phyloP scores from a whole-genome alignment of 2,329 filamentous ascomycete genomes.

The Diaporthe velutina region DNA sequence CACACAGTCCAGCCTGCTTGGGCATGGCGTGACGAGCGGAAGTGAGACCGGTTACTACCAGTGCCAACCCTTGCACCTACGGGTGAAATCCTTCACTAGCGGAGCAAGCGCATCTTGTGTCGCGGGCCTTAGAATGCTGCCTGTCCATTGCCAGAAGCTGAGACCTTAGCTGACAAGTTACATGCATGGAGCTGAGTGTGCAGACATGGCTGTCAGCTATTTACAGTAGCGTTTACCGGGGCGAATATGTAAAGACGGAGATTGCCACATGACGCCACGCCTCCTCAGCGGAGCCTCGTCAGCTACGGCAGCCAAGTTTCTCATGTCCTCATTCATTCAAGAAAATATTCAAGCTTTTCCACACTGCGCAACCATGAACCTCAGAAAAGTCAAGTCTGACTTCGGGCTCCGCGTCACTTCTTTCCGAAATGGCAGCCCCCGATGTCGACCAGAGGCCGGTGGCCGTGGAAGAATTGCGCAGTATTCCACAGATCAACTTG shows the following conservation, averaged over 20 bases:
- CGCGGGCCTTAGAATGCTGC: not conserved
- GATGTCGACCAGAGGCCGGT: not conserved
- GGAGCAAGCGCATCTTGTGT: not conserved
- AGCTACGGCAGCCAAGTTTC: not conserved
- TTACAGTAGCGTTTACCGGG: not conserved
- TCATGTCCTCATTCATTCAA: not conserved
- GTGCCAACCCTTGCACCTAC: not conserved
- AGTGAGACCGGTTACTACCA: not conserved
- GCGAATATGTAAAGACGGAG: constrained; percentile 11
- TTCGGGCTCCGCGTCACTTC: not conserved
- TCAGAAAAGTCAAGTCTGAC: not conserved
- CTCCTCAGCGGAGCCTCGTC: constrained; percentile 9
- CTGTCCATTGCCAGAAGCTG: not conserved
- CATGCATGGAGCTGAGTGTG: constrained; percentile 12
- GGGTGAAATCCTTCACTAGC: not conserved
- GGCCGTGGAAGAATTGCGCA: not conserved
- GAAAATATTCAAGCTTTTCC: not conserved
- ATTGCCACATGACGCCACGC: constrained; percentile 10
- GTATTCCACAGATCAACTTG: not conserved
- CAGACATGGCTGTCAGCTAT: not conserved
- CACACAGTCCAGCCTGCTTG: not conserved
- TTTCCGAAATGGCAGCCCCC: not conserved
- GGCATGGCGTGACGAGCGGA: not conserved
- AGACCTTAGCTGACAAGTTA: not conserved
- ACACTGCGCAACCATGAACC: not conserved